Base-by-base conservation (phyloP, 495 filamentous ascomycete species). In the Pyrenula aspistea region DNA sequence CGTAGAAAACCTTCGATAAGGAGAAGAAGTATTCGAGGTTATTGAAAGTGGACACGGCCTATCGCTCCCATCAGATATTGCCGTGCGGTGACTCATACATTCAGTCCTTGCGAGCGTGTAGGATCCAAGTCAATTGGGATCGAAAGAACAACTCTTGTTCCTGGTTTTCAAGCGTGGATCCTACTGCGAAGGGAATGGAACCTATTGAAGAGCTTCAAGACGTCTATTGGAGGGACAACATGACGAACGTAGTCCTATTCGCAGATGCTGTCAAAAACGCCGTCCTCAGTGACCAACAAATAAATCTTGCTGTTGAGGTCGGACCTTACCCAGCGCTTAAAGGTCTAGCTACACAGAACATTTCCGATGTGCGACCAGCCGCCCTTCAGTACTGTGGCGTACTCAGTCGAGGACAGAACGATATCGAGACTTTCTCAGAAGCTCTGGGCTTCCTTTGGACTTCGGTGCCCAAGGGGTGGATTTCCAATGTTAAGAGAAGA, bases 261-360 rank as follows among this genome's bases (percentile, higher is more conserved):
- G 19, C 55, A 1, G 55, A 61, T 0, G 63, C 63, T 15, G 8
- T 65, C 10, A 55, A 57, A 1, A 4, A 15, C 4, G 36, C 58
- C 0, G 60, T 65, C 55, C 62, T 56, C 57, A 23, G 22, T 20
- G 50, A 19, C 12, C 22, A 21, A 52, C 51, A 47, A 12, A 2
- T 19, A 10, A 52, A 20, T 10, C 4, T 52, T 8, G 52, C 78
- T 21, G 50, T 85, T 31, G 83, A 86, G 59, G 68, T 85, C 22
- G 84, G 84, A 0, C 84, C 85, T 1, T 83, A 86, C 58, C 65
- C 73, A 0, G 77, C 80, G 1, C 70, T 88, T 2, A 67, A 74
- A 22, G 79, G 81, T 0, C 83, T 84, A 2, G 59, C 86, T 2
- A 71, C 76, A 56, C 79, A 87, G 49, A 80, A 75, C 8, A 8